These are phyloP conservation scores for Penicillium sp. DNA, from an alignment of 2,329 filamentous ascomycete species.

Conservation along the genomic window DNA sequence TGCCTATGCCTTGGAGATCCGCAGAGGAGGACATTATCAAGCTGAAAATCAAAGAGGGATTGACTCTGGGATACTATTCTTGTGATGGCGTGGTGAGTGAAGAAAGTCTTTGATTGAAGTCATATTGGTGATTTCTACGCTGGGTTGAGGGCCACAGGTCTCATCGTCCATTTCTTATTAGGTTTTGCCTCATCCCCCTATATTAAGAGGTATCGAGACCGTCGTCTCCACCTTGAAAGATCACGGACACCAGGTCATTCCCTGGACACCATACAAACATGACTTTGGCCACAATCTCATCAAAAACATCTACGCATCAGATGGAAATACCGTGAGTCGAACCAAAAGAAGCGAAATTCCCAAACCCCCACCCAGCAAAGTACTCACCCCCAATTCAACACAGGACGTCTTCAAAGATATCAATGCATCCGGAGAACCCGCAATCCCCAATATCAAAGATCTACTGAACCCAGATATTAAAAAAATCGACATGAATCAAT, in stretches of 20 bases:
- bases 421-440: conserved; percentile 32
- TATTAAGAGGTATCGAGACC: conserved; percentile 28
- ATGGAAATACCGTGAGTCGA: conserved; percentile 24
- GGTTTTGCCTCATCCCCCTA: conserved; percentile 35
- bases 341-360: background rate
- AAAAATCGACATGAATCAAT: conserved; percentile 8
- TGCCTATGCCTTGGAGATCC: conserved; percentile 33
- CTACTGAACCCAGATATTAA: conserved; percentile 17
- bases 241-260: conserved; percentile 25
- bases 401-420: conserved; percentile 27
- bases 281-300: conserved; percentile 21
- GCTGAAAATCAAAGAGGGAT: conserved; percentile 14
- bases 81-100: conserved; percentile 26
- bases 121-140: too few relatives aligned
- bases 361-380: too few relatives aligned
- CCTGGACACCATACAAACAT: conserved; percentile 30
- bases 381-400: background rate
- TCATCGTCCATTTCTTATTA: conserved; percentile 3
- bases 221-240: conserved; percentile 21
- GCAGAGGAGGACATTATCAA: conserved; percentile 20
- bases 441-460: conserved; percentile 31
- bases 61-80: conserved; percentile 31
- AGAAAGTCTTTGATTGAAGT: background rate
- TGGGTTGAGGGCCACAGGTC: background rate
- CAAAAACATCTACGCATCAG: conserved; percentile 24